A percentile compares a stretch with the other conserved stretches of the same genome.
Evolutionary conservation across 2,329 filamentous ascomycete genomes (phyloP).

Genomic region (Pseudogymnoascus sp.): DNA sequence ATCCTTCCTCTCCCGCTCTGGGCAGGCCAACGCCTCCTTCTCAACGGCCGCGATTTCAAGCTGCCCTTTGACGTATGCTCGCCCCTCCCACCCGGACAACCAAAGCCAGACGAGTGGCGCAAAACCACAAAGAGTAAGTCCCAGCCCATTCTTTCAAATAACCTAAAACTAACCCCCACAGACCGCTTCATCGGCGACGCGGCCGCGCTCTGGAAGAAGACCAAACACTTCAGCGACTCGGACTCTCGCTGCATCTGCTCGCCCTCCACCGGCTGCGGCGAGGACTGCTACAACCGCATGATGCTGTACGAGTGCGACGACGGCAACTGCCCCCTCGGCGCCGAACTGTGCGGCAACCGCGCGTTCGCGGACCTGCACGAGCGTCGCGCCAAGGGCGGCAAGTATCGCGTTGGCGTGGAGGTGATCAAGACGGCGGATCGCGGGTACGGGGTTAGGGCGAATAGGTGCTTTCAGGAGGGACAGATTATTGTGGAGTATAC

Average conservation of each 20-base stretch:
- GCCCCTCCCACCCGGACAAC: constrained; percentile 74
- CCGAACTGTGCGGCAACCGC: constrained; percentile 72
- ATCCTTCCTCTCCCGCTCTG: constrained; percentile 71
- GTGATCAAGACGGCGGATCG: constrained; percentile 84
- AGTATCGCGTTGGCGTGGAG: constrained; percentile 88
- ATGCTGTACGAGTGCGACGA: constrained; percentile 97
- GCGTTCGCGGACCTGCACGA: constrained; percentile 73
- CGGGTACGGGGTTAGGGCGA: constrained; percentile 86
- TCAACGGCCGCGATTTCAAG: constrained; percentile 66
- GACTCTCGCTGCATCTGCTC: constrained; percentile 72
- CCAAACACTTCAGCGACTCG: constrained; percentile 64
- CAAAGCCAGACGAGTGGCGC: constrained; percentile 87
- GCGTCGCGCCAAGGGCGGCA: constrained; percentile 68
- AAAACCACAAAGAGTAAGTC: constrained; percentile 81
- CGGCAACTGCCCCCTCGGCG: constrained; percentile 74
- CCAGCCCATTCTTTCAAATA: not conserved
- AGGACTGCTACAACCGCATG: constrained; percentile 86
- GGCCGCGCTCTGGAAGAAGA: constrained; percentile 70
- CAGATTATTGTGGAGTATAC: constrained; percentile 99
- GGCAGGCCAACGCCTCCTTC: constrained; percentile 49
- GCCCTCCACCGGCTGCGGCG: constrained; percentile 71
- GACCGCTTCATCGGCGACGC: constrained; percentile 88
- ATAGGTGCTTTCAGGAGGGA: constrained; percentile 75
- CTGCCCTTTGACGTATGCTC: constrained; percentile 86
- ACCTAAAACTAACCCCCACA: constrained; percentile 31